Evolutionary conservation across 345 rosid genomes (phyloP).

Genomic region (Crucihimalaya himalaica): DNA sequence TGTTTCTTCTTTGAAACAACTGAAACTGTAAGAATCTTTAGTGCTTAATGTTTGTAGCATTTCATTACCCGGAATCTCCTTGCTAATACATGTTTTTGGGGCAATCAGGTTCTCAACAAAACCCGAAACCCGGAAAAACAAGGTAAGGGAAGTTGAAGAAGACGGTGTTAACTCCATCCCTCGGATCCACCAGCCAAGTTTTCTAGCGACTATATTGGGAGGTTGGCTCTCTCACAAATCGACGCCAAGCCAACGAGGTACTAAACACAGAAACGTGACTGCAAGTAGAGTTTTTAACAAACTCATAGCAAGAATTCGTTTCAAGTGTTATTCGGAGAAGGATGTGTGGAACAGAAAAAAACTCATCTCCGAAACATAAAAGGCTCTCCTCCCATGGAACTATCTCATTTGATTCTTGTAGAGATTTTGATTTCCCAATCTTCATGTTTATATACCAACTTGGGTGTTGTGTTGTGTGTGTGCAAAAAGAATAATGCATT

Average conservation of each 20-base stretch:
- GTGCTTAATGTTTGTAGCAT: background rate
- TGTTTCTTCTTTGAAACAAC: conserved; percentile 37
- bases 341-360: conserved; percentile 33
- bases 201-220: conserved; percentile 39
- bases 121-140: conserved; percentile 23
- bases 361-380: conserved; percentile 36
- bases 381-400: background rate
- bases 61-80: background rate
- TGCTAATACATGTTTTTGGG: conserved; percentile 14
- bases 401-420: conserved; percentile 15
- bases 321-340: conserved; percentile 31
- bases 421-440: conserved; percentile 27
- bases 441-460: background rate
- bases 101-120: conserved; percentile 28
- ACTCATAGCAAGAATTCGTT: conserved; percentile 46
- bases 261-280: conserved; percentile 18
- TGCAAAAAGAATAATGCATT: background rate
- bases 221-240: conserved; percentile 50
- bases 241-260: conserved; percentile 34
- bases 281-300: conserved; percentile 43
- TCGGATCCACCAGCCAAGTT: conserved; percentile 29
- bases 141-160: conserved; percentile 18
- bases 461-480: conserved; percentile 15
- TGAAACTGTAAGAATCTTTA: conserved; percentile 47
- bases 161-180: conserved; percentile 31